Evolutionary conservation across 1,284 basidiomycete species (phyloP).

Genomic region (Malassezia equina): DNA sequence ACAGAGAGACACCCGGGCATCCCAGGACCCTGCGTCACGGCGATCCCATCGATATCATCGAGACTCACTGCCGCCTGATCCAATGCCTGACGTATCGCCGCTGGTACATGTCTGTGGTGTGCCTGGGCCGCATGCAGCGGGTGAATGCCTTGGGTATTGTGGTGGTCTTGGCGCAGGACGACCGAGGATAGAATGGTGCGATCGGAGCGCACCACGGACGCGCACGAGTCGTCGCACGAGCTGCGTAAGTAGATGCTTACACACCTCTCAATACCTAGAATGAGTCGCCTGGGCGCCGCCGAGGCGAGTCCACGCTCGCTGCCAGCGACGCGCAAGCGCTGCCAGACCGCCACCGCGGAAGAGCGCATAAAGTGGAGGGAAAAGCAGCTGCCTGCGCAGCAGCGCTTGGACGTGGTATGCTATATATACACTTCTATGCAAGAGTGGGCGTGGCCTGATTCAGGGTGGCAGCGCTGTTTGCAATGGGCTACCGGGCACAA

Average conservation of each 20-base stretch:
- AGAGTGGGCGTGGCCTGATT: slow-evolving; percentile 22
- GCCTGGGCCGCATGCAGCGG: slow-evolving; percentile 31
- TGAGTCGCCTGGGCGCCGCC: slow-evolving; percentile 5
- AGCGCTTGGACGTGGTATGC: background rate
- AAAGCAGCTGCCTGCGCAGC: background rate
- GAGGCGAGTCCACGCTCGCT: background rate
- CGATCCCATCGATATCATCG: slow-evolving; percentile 36
- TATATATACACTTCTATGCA: slow-evolving; percentile 19
- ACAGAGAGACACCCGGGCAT: slow-evolving; percentile 37
- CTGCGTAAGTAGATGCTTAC: slow-evolving; percentile 14
- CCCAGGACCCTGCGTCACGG: slow-evolving; percentile 43
- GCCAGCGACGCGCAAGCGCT: background rate
- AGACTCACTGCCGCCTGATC: slow-evolving; percentile 13
- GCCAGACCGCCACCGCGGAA: background rate
- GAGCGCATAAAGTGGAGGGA: background rate
- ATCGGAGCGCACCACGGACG: slow-evolving; percentile 29
- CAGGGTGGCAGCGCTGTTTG: slow-evolving; percentile 29
- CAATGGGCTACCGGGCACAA: slow-evolving; percentile 34
- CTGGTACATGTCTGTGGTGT: slow-evolving; percentile 32
- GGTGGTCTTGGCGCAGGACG: slow-evolving; percentile 39
- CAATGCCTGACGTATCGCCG: slow-evolving; percentile 27
- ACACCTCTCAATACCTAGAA: slow-evolving; percentile 41
- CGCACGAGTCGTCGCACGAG: slow-evolving; percentile 46
- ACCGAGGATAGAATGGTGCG: slow-evolving; percentile 30
- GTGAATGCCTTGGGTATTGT: slow-evolving; percentile 34